phyloP scores from a whole-genome alignment of 1,284 basidiomycete species.

The Trametes pubescens region DNA sequence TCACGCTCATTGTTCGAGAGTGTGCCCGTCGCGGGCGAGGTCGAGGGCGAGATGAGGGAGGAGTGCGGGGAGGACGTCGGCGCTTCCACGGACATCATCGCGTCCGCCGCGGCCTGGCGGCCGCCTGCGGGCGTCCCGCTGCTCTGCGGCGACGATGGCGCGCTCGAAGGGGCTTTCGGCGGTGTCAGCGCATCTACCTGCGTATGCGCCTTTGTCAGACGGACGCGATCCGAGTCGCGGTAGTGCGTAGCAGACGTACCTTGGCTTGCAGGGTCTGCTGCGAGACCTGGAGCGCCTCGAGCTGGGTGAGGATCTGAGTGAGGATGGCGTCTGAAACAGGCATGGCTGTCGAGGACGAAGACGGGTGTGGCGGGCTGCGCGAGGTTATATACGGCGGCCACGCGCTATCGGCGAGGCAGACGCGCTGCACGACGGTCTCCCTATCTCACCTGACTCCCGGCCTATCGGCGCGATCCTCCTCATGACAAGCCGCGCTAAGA shows the following conservation, averaged over 20 bases:
- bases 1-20: conserved; percentile 46
- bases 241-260: conserved; percentile 49
- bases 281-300: conserved; percentile 71
- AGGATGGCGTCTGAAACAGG: conserved; percentile 67
- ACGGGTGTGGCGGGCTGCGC: conserved; percentile 10
- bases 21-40: conserved; percentile 38
- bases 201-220: neutral
- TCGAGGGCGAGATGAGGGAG: conserved; percentile 16
- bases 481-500: conserved; percentile 3
- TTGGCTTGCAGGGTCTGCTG: conserved; percentile 81
- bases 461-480: conserved; percentile 27
- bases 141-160: conserved; percentile 37
- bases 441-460: conserved; percentile 36
- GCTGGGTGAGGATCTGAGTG: conserved; percentile 74
- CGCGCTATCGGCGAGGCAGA: conserved; percentile 34
- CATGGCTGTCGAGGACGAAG: conserved; percentile 44
- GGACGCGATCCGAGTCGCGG: neutral
- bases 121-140: conserved; percentile 38
- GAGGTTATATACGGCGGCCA: conserved; percentile 28
- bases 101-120: conserved; percentile 30
- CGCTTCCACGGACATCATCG: conserved; percentile 32
- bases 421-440: conserved; percentile 21
- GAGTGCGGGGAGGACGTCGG: conserved; percentile 37
- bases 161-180: conserved; percentile 33
- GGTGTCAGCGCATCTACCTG: conserved; percentile 50